phyloP scores from a whole-genome alignment of 345 rosid genomes.

The Eutrema japonicum region DNA sequence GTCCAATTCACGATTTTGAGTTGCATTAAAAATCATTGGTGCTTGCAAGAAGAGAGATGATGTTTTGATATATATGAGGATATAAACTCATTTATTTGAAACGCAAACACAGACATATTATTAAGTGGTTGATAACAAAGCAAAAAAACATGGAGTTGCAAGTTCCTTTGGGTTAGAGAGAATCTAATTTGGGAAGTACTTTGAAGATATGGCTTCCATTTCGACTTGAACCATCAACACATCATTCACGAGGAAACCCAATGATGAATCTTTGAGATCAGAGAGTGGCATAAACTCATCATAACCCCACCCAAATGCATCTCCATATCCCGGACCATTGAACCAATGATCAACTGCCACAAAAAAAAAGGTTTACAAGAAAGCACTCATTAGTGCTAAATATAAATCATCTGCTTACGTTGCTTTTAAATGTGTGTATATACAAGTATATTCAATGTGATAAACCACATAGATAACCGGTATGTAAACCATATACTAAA shows the following conservation, averaged over 20 bases:
- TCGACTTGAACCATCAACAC: slow-evolving; percentile 21
- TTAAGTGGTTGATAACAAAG: background rate
- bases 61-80: background rate
- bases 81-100: background rate
- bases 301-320: slow-evolving; percentile 11
- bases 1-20: too few species aligned
- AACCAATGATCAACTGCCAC: slow-evolving; percentile 22
- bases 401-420: background rate
- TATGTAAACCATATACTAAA: too few species aligned
- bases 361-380: too few species aligned
- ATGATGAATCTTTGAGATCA: slow-evolving; percentile 23
- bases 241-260: slow-evolving; percentile 25
- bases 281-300: background rate
- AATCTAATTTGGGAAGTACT: slow-evolving; percentile 17
- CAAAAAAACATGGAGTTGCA: background rate
- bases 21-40: too few species aligned
- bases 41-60: background rate
- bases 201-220: slow-evolving; percentile 16
- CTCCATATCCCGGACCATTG: background rate
- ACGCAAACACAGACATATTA: background rate
- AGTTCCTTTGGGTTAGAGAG: background rate
- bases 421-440: too few species aligned
- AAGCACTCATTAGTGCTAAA: too few species aligned
- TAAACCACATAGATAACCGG: too few species aligned
- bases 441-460: too few species aligned